A percentile compares a stretch with the other conserved stretches of the same genome.
These are phyloP conservation scores for Camellia sinensis DNA, from an alignment of 148 eudicot species.

Conservation along the genomic window DNA sequence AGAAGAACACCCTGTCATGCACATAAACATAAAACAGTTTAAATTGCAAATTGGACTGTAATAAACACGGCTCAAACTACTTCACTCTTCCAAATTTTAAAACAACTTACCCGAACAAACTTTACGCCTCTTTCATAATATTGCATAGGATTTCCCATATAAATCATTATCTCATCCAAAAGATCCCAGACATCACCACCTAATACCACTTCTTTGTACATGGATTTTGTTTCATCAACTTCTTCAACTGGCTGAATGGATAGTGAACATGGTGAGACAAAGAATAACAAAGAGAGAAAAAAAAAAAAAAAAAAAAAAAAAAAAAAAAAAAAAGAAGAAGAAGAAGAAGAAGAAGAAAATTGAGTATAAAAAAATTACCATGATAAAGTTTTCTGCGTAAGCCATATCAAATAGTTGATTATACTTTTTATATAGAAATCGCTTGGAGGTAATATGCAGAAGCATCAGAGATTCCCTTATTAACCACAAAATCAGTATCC, in stretches of 20 bases:
- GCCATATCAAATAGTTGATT: conserved; percentile 86
- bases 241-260: conserved; percentile 67
- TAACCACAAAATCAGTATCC: conserved; percentile 74
- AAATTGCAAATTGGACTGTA: background rate
- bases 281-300: background rate
- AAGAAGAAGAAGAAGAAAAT: no score
- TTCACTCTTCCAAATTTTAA: background rate
- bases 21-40: conserved; percentile 5
- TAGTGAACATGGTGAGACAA: conserved; percentile 24
- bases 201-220: conserved; percentile 80
- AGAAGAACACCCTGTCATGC: conserved; percentile 79
- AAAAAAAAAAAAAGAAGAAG: conserved; percentile 9
- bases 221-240: conserved; percentile 64
- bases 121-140: conserved; percentile 77
- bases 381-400: conserved; percentile 72
- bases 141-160: conserved; percentile 90
- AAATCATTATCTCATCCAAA: conserved; percentile 82
- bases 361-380: conserved; percentile 47
- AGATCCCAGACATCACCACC: conserved; percentile 99
- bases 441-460: conserved; percentile 60
- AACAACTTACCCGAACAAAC: conserved; percentile 73
- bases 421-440: conserved; percentile 69
- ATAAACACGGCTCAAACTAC: background rate
- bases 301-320: conserved; percentile 7
- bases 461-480: conserved; percentile 80